A percentile compares a stretch with the other conserved stretches of the same genome.
phyloP scores from a whole-genome alignment of 225 moss, liverwort and hornwort genomes.

The Bryoerythrophyllum caledonicum region DNA sequence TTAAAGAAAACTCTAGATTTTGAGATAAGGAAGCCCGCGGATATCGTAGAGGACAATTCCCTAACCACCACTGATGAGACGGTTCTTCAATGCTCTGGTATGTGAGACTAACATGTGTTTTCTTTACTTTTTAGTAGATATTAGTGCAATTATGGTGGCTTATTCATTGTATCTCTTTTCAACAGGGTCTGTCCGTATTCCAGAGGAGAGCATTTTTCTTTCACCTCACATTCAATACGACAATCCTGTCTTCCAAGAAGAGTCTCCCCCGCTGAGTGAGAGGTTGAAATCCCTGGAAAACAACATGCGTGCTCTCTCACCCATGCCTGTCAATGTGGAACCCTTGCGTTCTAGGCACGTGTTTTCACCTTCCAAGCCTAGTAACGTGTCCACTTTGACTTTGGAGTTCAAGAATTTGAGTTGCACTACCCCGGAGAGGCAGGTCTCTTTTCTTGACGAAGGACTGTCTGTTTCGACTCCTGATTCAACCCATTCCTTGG shows the following conservation, averaged over 20 bases:
- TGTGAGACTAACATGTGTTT: background rate
- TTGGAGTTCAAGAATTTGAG: conserved; percentile 19
- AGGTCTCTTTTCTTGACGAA: background rate
- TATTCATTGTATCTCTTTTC: conserved; percentile 6
- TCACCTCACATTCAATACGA: conserved; percentile 37
- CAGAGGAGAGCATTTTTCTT: conserved; percentile 32
- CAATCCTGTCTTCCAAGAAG: conserved; percentile 46
- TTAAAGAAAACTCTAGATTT: conserved; percentile 17
- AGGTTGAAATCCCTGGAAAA: conserved; percentile 29
- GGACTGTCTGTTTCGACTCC: background rate
- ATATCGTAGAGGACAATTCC: background rate
- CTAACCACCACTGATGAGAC: conserved; percentile 12
- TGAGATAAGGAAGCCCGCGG: conserved; percentile 19
- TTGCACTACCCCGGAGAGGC: conserved; percentile 26
- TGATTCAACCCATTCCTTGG: background rate
- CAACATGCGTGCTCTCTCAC: conserved; percentile 40
- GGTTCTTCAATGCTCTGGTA: conserved; percentile 30
- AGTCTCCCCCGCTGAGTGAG: conserved; percentile 39
- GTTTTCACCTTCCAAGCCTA: conserved; percentile 21
- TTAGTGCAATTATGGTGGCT: no score
- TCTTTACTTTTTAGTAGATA: background rate
- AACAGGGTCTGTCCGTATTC: conserved; percentile 31
- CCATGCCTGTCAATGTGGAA: conserved; percentile 26
- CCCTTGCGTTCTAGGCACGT: conserved; percentile 16
- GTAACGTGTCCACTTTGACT: conserved; percentile 7